Evolutionary conservation across 192 early-diverging fungal genomes (phyloP), one percentile per base, ranked within the genome.

Genomic region (Dissophora globulifera): DNA sequence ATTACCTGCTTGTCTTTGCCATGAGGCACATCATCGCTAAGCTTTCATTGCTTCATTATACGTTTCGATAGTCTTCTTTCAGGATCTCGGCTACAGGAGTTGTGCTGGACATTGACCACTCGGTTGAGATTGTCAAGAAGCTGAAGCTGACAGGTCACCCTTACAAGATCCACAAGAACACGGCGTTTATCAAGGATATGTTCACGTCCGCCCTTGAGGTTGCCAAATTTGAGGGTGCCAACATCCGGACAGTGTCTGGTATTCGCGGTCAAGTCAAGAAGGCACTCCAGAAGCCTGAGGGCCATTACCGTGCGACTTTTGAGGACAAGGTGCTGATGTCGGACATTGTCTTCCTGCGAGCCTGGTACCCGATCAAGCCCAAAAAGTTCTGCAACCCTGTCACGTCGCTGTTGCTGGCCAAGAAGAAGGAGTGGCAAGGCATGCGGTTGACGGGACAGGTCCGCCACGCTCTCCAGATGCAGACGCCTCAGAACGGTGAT

Each of bases 181-280:
- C 97, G 11, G 96, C 97, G 25, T 97, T 98, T 64, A 85, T 99
- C 69, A 95, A 93, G 82, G 93, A 96, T 78, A 99, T 99, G 98
- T 99, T 99, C 79, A 96, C 92, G 38, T 91, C 93, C 27, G 79
- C 92, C 41, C 85, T 99, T 19, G 98, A 99, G 63, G 96, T 99
- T 22, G 97, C 95, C 76, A 98, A 98, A 79, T 98, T 99, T 69
- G 95, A 98, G 80, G 98, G 98, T 32, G 98, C 97, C 2, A 87
- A 85, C 41, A 93, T 99, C 66, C 88, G 95, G 41, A 99, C 98
- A 0, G 98, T 99, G 33, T 91, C 89, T 71, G 98, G 98, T 27
- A 95, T 99, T 74, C 89, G 98, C 56, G 98, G 98, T 49, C 98
- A 98, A 78, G 92, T 99, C 57, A 98, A 98, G 81, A 98, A 98